These are phyloP conservation scores for Tetrapisispora arboricola DNA, from an alignment of 805 yeast genomes.

Conservation along the genomic window DNA sequence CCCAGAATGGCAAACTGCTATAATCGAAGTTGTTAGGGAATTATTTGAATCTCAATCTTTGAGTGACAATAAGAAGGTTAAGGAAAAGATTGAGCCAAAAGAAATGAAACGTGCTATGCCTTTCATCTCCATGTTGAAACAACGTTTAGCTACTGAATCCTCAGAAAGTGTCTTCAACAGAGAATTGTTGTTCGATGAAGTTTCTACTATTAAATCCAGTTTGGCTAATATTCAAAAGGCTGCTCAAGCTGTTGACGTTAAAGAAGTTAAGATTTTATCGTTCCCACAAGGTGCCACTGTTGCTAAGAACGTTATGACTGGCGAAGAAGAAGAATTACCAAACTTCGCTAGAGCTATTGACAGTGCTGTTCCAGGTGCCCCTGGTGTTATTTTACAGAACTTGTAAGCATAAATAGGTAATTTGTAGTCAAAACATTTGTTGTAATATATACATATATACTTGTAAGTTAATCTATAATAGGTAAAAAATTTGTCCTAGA, in stretches of 20 bases:
- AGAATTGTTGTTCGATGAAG: slow-evolving; percentile 75
- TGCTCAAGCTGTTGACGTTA: slow-evolving; percentile 48
- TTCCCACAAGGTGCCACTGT: slow-evolving; percentile 51
- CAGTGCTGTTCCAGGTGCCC: slow-evolving; percentile 84
- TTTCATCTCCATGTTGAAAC: slow-evolving; percentile 77
- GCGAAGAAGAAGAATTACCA: slow-evolving; percentile 57
- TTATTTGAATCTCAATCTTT: slow-evolving; percentile 55
- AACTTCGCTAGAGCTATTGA: slow-evolving; percentile 59
- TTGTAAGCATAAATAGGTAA: slow-evolving; percentile 25
- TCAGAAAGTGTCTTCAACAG: slow-evolving; percentile 81
- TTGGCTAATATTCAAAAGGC: slow-evolving; percentile 49
- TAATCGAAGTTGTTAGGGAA: slow-evolving; percentile 69
- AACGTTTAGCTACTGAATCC: slow-evolving; percentile 56
- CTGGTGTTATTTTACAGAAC: slow-evolving; percentile 74
- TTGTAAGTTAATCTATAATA: too few species aligned
- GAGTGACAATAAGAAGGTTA: slow-evolving; percentile 54
- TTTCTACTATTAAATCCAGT: slow-evolving; percentile 49
- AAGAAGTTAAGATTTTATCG: slow-evolving; percentile 48
- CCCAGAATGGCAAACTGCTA: slow-evolving; percentile 85
- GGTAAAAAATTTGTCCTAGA: too few species aligned
- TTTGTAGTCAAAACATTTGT: not conserved
- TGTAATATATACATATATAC: not conserved
- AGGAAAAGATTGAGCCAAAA: slow-evolving; percentile 55
- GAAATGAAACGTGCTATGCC: slow-evolving; percentile 99
- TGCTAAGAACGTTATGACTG: slow-evolving; percentile 61